These are phyloP conservation scores for Monosporozyma yasuniensis DNA, from an alignment of 805 yeast genomes.

Conservation along the genomic window DNA sequence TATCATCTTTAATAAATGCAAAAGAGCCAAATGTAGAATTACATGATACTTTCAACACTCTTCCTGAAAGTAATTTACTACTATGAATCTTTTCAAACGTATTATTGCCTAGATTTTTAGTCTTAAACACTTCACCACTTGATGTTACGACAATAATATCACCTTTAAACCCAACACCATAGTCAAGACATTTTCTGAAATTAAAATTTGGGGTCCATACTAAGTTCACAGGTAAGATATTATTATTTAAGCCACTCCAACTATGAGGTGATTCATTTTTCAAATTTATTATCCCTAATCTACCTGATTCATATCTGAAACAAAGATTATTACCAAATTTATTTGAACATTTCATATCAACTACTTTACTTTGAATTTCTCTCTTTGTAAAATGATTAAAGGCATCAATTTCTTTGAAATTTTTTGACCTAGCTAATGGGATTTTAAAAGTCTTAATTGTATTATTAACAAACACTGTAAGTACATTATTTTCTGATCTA, in stretches of 20 bases:
- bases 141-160: constrained; percentile 57
- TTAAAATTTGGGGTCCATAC: constrained; percentile 55
- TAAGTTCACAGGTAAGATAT: constrained; percentile 36
- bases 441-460: constrained; percentile 46
- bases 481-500: constrained; percentile 45
- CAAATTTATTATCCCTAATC: constrained; percentile 33
- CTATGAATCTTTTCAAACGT: constrained; percentile 21
- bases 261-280: constrained; percentile 14
- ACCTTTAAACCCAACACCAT: constrained; percentile 62
- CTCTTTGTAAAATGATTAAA: constrained; percentile 31
- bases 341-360: constrained; percentile 27
- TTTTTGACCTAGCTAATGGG: constrained; percentile 26
- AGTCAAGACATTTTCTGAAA: constrained; percentile 44
- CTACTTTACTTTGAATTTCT: constrained; percentile 21
- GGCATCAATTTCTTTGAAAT: constrained; percentile 22
- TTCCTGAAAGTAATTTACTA: constrained; percentile 30
- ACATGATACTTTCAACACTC: constrained; percentile 46
- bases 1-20: constrained; percentile 57
- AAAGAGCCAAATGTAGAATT: constrained; percentile 59
- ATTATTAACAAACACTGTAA: constrained; percentile 52
- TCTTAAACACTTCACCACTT: constrained; percentile 57
- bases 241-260: constrained; percentile 32
- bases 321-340: constrained; percentile 36
- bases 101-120: constrained; percentile 3
- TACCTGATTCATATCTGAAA: constrained; percentile 52